Evolutionary conservation across 2,329 filamentous ascomycete genomes (phyloP).

Genomic region (Fusarium subtropicale): DNA sequence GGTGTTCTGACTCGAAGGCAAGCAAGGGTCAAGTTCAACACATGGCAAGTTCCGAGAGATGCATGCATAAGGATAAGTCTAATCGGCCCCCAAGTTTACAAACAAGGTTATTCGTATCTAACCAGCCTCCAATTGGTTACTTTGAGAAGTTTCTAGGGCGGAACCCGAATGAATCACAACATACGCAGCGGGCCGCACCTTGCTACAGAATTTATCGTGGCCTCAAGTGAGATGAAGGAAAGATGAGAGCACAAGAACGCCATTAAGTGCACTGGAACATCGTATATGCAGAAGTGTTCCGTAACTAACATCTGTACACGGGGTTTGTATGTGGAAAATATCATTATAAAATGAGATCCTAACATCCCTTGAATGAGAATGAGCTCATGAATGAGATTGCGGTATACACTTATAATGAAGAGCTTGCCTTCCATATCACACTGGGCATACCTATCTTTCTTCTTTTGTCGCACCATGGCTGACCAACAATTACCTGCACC

Average conservation of each 20-base stretch:
- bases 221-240: background rate
- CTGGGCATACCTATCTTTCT: background rate
- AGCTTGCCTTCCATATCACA: background rate
- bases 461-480: slow-evolving; percentile 3
- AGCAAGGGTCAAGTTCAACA: background rate
- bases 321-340: background rate
- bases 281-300: background rate
- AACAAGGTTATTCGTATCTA: background rate
- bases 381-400: background rate
- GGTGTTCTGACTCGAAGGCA: background rate
- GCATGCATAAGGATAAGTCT: slow-evolving; percentile 18
- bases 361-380: background rate
- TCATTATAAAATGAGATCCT: background rate
- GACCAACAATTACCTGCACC: slow-evolving; percentile 28
- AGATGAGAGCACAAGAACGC: background rate
- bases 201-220: background rate
- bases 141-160: background rate
- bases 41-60: background rate
- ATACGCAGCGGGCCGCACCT: background rate
- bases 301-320: background rate
- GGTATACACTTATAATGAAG: background rate
- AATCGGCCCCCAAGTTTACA: slow-evolving; percentile 2
- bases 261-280: background rate
- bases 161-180: slow-evolving; percentile 1
- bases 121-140: background rate